Conservation (phyloP, 768 basidiomycete species). For the Scleroderma bovista region DNA sequence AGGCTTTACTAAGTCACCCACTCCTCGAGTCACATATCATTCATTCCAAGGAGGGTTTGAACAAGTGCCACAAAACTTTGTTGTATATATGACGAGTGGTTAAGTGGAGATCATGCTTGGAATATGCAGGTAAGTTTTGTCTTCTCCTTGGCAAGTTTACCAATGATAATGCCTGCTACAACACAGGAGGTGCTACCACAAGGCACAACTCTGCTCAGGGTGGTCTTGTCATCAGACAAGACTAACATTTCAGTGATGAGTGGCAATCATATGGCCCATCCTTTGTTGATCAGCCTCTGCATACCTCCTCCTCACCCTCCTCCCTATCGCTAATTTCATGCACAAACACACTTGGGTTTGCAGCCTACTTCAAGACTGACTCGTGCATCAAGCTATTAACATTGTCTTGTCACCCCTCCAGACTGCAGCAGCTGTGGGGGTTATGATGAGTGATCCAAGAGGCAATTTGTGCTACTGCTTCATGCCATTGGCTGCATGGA, state of each 20-base stretch:
- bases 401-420: slow-evolving; percentile 12
- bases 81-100: slow-evolving; percentile 11
- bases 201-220: slow-evolving; percentile 2
- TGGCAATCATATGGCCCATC: slow-evolving; percentile 20
- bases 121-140: slow-evolving; percentile 15
- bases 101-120: slow-evolving; percentile 13
- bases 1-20: slow-evolving; percentile 21
- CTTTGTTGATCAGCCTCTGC: background rate
- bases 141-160: background rate
- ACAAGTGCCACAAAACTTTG: slow-evolving; percentile 3
- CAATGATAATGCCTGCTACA: slow-evolving; percentile 33
- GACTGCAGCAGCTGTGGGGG: slow-evolving; percentile 8
- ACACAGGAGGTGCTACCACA: slow-evolving; percentile 2
- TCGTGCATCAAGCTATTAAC: slow-evolving; percentile 15
- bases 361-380: slow-evolving; percentile 13
- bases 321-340: slow-evolving; percentile 6
- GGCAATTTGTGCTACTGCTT: slow-evolving; percentile 10
- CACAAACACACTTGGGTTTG: slow-evolving; percentile 5
- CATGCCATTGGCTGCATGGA: slow-evolving; percentile 24
- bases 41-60: slow-evolving; percentile 15
- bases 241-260: slow-evolving; percentile 4
- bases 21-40: slow-evolving; percentile 17
- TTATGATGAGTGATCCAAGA: slow-evolving; percentile 17
- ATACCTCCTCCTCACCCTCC: slow-evolving; percentile 2
- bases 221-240: slow-evolving; percentile 8